phyloP scores from a whole-genome alignment of 306 rosid species.

The Glycyrrhiza uralensis region DNA sequence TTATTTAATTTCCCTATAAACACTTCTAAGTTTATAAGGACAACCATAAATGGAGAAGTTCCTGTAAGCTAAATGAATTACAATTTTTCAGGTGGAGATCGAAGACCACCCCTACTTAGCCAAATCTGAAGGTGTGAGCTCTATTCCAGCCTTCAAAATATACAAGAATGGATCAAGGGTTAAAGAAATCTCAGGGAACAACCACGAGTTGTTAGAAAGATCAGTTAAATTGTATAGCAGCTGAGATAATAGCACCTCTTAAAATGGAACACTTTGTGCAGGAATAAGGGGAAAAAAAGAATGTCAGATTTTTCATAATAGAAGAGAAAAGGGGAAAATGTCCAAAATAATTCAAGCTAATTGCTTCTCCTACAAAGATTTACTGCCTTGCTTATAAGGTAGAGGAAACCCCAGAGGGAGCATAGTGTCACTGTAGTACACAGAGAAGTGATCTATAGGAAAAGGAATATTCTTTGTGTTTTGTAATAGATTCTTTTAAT shows the following conservation, averaged over 20 bases:
- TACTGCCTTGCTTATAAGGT: slow-evolving; percentile 7
- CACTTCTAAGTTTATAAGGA: not conserved
- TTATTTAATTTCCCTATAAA: not conserved
- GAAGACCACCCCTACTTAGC: slow-evolving; percentile 82
- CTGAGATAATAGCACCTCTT: slow-evolving; percentile 32
- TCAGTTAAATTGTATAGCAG: slow-evolving; percentile 72
- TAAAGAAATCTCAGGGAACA: slow-evolving; percentile 63
- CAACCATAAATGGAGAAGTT: not conserved
- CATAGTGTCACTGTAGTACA: not conserved
- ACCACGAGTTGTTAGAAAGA: slow-evolving; percentile 61
- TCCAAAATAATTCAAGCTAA: slow-evolving; percentile 5
- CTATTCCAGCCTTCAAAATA: slow-evolving; percentile 68
- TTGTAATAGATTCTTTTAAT: slow-evolving; percentile 7
- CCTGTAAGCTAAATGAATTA: not conserved
- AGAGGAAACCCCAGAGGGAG: not conserved
- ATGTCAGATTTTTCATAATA: not conserved
- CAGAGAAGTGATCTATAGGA: not conserved
- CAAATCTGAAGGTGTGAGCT: slow-evolving; percentile 67
- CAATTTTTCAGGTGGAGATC: slow-evolving; percentile 62
- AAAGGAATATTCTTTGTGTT: slow-evolving; percentile 11
- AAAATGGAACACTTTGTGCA: slow-evolving; percentile 7
- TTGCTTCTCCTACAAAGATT: slow-evolving; percentile 7
- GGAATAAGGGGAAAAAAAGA: not conserved
- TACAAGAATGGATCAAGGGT: slow-evolving; percentile 84
- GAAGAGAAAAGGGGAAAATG: not conserved